Percentiles rank a stretch among this genome's conserved stretches.
Evolutionary conservation across 148 eudicot species (phyloP).

Genomic region (Camellia granthamiana): DNA sequence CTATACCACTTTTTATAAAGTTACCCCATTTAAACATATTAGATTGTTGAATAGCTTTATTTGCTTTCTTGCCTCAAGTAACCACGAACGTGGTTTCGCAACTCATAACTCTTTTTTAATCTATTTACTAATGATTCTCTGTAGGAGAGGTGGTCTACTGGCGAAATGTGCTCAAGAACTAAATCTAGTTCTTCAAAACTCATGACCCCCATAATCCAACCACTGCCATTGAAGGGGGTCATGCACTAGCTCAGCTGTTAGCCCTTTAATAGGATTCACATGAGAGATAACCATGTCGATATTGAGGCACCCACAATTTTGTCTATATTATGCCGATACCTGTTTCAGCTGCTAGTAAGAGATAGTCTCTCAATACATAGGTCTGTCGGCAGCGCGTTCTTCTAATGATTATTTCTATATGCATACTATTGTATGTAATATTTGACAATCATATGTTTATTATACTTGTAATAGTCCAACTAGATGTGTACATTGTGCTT

Average conservation of each 20-base stretch:
- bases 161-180: slow-evolving; percentile 68
- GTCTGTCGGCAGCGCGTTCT: slow-evolving; percentile 8
- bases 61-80: not conserved
- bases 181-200: slow-evolving; percentile 63
- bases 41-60: too few species aligned
- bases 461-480: not conserved
- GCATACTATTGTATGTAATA: not conserved
- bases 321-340: not conserved
- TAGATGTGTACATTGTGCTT: not conserved
- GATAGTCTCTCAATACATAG: slow-evolving; percentile 3
- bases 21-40: not conserved
- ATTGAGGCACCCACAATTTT: slow-evolving; percentile 17
- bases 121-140: slow-evolving; percentile 4
- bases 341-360: not conserved
- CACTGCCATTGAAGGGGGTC: not conserved
- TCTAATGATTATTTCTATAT: not conserved
- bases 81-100: not conserved
- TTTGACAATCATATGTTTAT: not conserved
- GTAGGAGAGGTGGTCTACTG: slow-evolving; percentile 67
- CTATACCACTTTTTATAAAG: too few species aligned
- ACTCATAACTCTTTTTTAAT: not conserved
- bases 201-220: slow-evolving; percentile 8
- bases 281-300: slow-evolving; percentile 2
- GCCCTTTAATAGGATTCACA: not conserved
- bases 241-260: not conserved